Evolutionary conservation across 2,329 filamentous ascomycete genomes (phyloP).

Genomic region (Raffaelea ambrosiae): DNA sequence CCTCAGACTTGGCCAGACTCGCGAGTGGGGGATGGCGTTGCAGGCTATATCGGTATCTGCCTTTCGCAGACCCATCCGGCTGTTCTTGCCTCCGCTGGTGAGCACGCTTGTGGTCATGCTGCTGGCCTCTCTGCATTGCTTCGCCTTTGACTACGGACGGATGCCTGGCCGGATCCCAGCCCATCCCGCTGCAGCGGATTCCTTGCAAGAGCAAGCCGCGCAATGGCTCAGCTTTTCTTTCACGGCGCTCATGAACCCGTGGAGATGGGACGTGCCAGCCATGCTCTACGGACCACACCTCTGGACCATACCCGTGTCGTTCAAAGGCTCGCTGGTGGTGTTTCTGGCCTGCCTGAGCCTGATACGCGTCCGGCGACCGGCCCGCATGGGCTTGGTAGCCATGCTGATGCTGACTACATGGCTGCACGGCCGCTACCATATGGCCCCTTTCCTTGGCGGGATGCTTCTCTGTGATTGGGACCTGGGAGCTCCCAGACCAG

Average conservation of each 20-base stretch:
- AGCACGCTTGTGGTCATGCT: neutral
- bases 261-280: neutral
- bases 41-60: neutral
- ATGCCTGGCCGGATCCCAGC: neutral
- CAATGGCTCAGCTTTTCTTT: neutral
- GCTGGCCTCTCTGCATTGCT: neutral
- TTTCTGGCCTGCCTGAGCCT: neutral
- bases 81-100: neutral
- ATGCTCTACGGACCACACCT: neutral
- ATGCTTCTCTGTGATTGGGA: neutral
- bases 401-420: neutral
- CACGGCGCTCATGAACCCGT: neutral
- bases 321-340: neutral
- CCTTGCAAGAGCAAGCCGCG: neutral
- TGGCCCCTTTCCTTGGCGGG: neutral
- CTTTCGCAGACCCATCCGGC: neutral
- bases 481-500: neutral
- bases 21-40: conserved; percentile 18
- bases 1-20: conserved; percentile 33
- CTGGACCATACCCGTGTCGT: neutral
- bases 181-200: neutral
- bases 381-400: neutral
- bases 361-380: neutral
- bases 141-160: neutral
- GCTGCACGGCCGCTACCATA: neutral